Evolutionary conservation across 2,329 filamentous ascomycete species (phyloP), one percentile per base, ranked within the genome.

Genomic region (Aspergillus aculeatinus): DNA sequence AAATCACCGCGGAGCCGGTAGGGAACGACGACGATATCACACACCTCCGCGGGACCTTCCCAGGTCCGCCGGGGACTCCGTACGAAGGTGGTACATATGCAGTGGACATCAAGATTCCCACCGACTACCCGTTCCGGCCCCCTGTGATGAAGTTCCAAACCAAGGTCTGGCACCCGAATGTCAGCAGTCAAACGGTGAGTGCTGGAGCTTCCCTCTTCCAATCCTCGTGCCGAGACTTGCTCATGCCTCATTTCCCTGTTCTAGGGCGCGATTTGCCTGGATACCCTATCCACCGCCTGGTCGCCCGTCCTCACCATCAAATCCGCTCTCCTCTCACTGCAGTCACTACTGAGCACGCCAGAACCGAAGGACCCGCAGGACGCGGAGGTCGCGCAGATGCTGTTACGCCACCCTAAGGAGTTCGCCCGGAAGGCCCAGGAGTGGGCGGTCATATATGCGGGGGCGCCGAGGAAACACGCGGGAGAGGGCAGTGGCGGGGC

Each of bases 331-430:
- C 87, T 99, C 60, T 97, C 93, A 29, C 83, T 99, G 33, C 93
- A 96, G 75, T 94, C 93, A 67, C 87, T 99, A 19, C 90, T 99
- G 70, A 92, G 92, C 78, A 91, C 89, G 19, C 95, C 95, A 3
- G 96, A 99, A 75, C 94, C 95, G 0, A 96, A 94, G 70, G 95
- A 99, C 67, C 95, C 95, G 0, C 95, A 99, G 79, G 95, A 99
- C 71, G 93, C 93, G 44, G 92, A 97, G 75, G 95, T 98, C 1
- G 95, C 95, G 25, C 87, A 85, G 70, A 96, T 97, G 91, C 83
- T 98, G 71, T 82, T 96, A 61, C 85, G 88, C 2, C 85, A 90
- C 51, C 92, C 91, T 0, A 86, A 90, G 51, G 86, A 87, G 59
- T 98, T 97, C 70, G 87, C 90, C 57, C 83, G 87, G 64, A 89